Conservation (phyloP, 139 green algal species). For the Chlamydomonas eustigma region DNA sequence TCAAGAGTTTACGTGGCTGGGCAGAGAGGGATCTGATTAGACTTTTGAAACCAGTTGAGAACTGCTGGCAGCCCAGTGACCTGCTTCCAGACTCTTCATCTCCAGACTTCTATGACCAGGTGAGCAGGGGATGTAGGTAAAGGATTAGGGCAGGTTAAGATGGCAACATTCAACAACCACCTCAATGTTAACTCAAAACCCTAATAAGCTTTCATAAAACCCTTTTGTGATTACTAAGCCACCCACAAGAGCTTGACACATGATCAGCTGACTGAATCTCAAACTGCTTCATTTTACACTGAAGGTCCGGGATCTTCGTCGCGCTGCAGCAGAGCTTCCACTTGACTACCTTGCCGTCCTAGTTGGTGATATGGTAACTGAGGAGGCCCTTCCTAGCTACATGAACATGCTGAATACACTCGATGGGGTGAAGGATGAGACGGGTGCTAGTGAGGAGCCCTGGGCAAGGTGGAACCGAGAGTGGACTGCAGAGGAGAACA, state of each 20-base stretch:
- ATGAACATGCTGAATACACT: constrained; percentile 99
- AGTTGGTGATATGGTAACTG: constrained; percentile 90
- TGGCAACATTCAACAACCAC: too few relatives aligned
- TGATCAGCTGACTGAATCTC: too few relatives aligned
- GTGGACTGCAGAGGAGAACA: constrained; percentile 76
- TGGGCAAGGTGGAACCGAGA: constrained; percentile 78
- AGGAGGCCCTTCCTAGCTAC: constrained; percentile 98
- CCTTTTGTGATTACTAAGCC: too few relatives aligned
- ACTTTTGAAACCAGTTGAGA: constrained; percentile 64
- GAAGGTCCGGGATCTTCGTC: constrained; percentile 76
- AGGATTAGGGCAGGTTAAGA: too few relatives aligned
- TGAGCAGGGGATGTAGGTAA: too few relatives aligned
- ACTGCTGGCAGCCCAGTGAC: constrained; percentile 93
- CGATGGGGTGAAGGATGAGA: constrained; percentile 65
- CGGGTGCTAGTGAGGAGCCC: constrained; percentile 18
- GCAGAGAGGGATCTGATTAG: constrained; percentile 46
- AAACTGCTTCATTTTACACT: too few relatives aligned
- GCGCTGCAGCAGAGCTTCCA: constrained; percentile 66
- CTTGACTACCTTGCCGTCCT: constrained; percentile 92
- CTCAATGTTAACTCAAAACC: too few relatives aligned
- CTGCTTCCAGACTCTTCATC: constrained; percentile 80
- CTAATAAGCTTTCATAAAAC: too few relatives aligned
- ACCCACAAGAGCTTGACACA: too few relatives aligned
- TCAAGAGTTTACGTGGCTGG: constrained; percentile 53
- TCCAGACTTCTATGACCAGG: constrained; percentile 84